Percentiles rank a stretch among this genome's conserved stretches.
phyloP scores from a whole-genome alignment of 139 green algal genomes.

The Auxenochlorella pyrenoidosa region DNA sequence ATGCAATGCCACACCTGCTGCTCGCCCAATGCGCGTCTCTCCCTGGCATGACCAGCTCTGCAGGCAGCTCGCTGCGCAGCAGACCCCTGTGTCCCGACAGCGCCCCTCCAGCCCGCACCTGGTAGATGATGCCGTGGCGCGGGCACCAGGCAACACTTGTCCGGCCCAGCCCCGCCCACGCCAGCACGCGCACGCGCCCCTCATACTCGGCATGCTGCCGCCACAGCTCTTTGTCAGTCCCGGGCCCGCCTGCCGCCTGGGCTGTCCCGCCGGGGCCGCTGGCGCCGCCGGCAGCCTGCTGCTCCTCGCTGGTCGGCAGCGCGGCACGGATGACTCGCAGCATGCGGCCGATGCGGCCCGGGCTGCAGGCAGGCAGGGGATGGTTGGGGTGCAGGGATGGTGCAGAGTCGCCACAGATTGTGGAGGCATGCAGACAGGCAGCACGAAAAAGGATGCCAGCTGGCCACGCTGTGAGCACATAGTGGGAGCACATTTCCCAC shows the following conservation, averaged over 20 bases:
- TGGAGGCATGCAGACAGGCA: no score
- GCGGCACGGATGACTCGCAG: slow-evolving; percentile 60
- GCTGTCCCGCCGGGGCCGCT: not conserved
- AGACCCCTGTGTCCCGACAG: not conserved
- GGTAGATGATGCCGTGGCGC: slow-evolving; percentile 43
- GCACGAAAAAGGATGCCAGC: not conserved
- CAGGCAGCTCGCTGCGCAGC: not conserved
- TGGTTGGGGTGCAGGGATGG: not conserved
- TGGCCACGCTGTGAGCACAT: no score
- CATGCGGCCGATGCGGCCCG: slow-evolving; percentile 65
- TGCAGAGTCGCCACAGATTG: not conserved
- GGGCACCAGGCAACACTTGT: slow-evolving; percentile 51
- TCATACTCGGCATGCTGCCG: slow-evolving; percentile 44
- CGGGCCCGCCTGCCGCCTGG: not conserved
- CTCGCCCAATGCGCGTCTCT: no score
- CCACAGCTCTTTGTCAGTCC: slow-evolving; percentile 39
- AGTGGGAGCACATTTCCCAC: no score
- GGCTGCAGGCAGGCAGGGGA: slow-evolving; percentile 34
- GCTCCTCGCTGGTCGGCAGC: slow-evolving; percentile 3
- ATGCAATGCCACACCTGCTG: no score
- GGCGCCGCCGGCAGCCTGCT: not conserved
- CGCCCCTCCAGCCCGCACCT: slow-evolving; percentile 2
- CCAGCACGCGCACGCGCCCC: slow-evolving; percentile 46
- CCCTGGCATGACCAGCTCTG: no score
- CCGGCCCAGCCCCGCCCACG: slow-evolving; percentile 55